These are phyloP conservation scores for Phytophthora sp. DNA, from an alignment of 352 stramenopile genomes.

Conservation along the genomic window DNA sequence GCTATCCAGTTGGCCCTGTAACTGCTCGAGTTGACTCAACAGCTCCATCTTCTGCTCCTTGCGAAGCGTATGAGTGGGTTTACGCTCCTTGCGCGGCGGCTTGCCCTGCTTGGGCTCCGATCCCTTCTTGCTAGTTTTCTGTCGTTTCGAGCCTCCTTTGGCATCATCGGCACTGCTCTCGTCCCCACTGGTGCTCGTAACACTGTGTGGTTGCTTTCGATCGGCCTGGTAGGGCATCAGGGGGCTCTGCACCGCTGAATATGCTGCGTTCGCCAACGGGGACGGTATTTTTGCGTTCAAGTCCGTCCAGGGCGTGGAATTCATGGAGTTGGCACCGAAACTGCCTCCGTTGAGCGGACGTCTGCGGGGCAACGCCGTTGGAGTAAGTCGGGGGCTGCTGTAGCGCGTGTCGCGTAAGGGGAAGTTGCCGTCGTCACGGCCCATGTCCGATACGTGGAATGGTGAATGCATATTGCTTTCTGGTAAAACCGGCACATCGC, in stretches of 20 bases:
- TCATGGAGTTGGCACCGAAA: slow-evolving; percentile 6
- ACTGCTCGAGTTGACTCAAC: slow-evolving; percentile 26
- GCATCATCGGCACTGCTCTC: slow-evolving; percentile 28
- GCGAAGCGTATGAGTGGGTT: slow-evolving; percentile 36
- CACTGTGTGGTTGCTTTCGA: background rate
- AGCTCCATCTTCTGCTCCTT: slow-evolving; percentile 41
- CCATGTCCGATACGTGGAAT: slow-evolving; percentile 14
- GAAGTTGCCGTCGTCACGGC: slow-evolving; percentile 26
- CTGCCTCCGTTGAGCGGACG: slow-evolving; percentile 21
- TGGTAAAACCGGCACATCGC: slow-evolving; percentile 1
- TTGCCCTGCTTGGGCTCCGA: slow-evolving; percentile 8
- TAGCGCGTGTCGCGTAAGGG: slow-evolving; percentile 21
- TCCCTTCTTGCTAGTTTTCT: slow-evolving; percentile 1
- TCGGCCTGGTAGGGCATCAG: slow-evolving; percentile 4
- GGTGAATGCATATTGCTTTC: slow-evolving; percentile 23
- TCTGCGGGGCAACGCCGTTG: slow-evolving; percentile 9
- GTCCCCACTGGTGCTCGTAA: slow-evolving; percentile 30
- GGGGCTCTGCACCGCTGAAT: too few relatives aligned
- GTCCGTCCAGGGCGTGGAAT: background rate
- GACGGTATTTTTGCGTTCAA: background rate
- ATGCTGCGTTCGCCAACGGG: background rate
- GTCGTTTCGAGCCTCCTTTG: slow-evolving; percentile 17
- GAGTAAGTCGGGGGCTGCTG: slow-evolving; percentile 19
- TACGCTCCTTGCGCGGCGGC: slow-evolving; percentile 32
- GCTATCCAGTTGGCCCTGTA: slow-evolving; percentile 37